Evolutionary conservation across 345 rosid genomes (phyloP), one percentile per base, ranked within the genome.

Genomic region (Aquilaria sinensis): DNA sequence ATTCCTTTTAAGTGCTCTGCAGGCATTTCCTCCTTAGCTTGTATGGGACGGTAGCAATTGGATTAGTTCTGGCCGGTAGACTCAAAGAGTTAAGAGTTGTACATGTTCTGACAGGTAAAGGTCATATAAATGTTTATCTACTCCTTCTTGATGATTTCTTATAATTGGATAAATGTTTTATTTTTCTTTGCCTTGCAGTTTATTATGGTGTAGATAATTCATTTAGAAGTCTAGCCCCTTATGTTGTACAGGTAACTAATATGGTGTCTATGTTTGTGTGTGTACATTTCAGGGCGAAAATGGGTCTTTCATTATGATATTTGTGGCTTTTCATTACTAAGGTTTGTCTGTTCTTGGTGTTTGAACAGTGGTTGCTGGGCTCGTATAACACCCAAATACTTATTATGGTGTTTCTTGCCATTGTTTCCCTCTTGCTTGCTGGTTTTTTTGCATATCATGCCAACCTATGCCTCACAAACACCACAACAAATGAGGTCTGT

Each of bases 401-500:
- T 60, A 76, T 94, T 31, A 77, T 83, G 77, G 91, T 94, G 79
- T 90, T 94, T 78, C 89, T 86, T 32, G 86, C 78, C 68, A 70
- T 88, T 56, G 86, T 94, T 49, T 81, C 96, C 43, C 92, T 90
- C 67, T 72, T 88, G 58, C 72, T 94, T 61, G 90, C 77, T 11
- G 97, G 99, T 70, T 94, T 94, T 80, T 88, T 90, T 31, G 86
- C 75, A 13, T 90, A 86, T 77, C 97, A 90, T 63, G 82, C 78
- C 51, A 76, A 85, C 52, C 92, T 94, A 15, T 90, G 97, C 65
- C 72, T 80, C 65, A 81, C 78, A 63, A 94, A 94, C 85, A 88
- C 86, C 29, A 94, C 99, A 53, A 88, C 99, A 51, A 94, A 90
- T 43, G 96, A 90, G 96, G 97, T 86, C 16, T 37, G 46, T 46